Base-by-base conservation (phyloP, 1,284 basidiomycete genomes). In the Leccinum insolens region DNA sequence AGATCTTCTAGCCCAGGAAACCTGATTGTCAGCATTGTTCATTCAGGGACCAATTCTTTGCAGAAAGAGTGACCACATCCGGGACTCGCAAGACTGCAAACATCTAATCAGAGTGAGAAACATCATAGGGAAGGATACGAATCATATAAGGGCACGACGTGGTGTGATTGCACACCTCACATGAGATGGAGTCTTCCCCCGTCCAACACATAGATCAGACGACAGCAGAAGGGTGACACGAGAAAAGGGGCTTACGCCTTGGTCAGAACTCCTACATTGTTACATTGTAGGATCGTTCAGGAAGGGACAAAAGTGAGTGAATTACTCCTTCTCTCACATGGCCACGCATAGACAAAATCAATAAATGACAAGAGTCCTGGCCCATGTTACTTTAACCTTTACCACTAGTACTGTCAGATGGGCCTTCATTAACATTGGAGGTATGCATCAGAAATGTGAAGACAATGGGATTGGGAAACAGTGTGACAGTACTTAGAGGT, bases 31-130 rank as follows among this genome's bases (percentile, higher is more conserved):
- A 37, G 34, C 12, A 2, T 39, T 39, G 37, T 39, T 39, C 25
- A 28, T 28, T 28, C 25, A 28, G 25, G 72, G 92, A 91, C 91
- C 91, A 92, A 73, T 88, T 74, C 75, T 69, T 84, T 79, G 74
- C 91, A 92, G 75, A 89, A 92, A 0, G 85, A 85, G 78, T 93
- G 91, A 7, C 91, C 91, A 66, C 91, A 93, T 52, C 82, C 84
- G 5, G 85, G 77, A 37, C 34, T 37, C 34, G 34, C 34, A 37
- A 92, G 82, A 25, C 88, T 90, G 70, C 7, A 3, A 41, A 57
- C 22, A 67, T 37, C 37, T 60, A 39, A 44, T 70, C 67, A 67
- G 66, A n/a, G 39, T 7, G 12, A 7, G 7, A 31, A 12, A 59
- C 20, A 15, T 58, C 8, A 17, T 61, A 62, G 39, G 63, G 62